phyloP scores from a whole-genome alignment of 148 eudicot species.

The Vaccinium corymbosum region DNA sequence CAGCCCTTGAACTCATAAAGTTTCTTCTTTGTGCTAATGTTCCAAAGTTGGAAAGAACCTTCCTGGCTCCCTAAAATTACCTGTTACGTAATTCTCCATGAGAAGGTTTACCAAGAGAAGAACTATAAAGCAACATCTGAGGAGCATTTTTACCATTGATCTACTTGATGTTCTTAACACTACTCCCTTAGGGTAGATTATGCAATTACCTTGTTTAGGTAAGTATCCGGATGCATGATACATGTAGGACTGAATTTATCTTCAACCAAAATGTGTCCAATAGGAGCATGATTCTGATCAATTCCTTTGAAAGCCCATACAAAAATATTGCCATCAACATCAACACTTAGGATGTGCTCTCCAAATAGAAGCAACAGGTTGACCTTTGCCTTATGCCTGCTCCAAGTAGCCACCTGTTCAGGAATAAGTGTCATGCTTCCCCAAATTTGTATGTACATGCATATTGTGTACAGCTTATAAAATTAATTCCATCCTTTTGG shows the following conservation, averaged over 20 bases:
- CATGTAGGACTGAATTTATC: slow-evolving; percentile 66
- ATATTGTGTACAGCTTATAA: not conserved
- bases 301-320: slow-evolving; percentile 92
- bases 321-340: slow-evolving; percentile 65
- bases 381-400: slow-evolving; percentile 68
- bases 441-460: not conserved
- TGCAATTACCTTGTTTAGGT: slow-evolving; percentile 77
- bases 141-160: not conserved
- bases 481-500: not conserved
- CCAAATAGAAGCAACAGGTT: slow-evolving; percentile 76
- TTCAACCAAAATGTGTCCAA: slow-evolving; percentile 62
- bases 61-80: slow-evolving; percentile 80
- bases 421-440: slow-evolving; percentile 9
- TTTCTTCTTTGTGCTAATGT: slow-evolving; percentile 77
- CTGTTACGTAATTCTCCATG: slow-evolving; percentile 35
- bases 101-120: slow-evolving; percentile 16
- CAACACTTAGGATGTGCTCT: slow-evolving; percentile 86
- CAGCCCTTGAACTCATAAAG: slow-evolving; percentile 84
- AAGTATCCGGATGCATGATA: slow-evolving; percentile 96
- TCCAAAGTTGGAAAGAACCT: slow-evolving; percentile 90
- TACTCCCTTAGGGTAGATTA: slow-evolving; percentile 1
- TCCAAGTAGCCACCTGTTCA: slow-evolving; percentile 90
- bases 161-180: not conserved
- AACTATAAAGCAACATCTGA: not conserved
- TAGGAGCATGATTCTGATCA: slow-evolving; percentile 57